Evolutionary conservation across 2,329 filamentous ascomycete species (phyloP), one percentile per base, ranked within the genome.

Genomic region (Botryotinia narcissicola): DNA sequence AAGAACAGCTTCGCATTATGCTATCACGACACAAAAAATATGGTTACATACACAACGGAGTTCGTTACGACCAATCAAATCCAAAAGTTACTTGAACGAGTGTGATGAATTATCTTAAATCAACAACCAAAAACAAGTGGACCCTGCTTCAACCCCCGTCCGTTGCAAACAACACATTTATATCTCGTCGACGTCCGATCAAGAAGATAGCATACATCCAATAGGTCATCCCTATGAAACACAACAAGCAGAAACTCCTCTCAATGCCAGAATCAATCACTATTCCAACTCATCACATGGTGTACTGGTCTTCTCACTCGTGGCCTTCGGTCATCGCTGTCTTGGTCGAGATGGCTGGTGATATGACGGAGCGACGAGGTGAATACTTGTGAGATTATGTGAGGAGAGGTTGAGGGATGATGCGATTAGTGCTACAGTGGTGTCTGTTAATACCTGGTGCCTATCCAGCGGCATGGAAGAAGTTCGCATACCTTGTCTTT

Each of bases 301-400:
- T 68, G 25, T 68, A 25, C 35, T 32, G 40, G 35, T 57, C n/a
- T 1, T 32, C n/a, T 68, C 35, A 35, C 35, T 54, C 25, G 18
- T 42, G 48, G 18, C 57, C 35, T 32, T 42, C 48, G 35, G 35
- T 68, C n/a, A 68, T 32, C 9, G 35, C 10, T 68, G 66, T 68
- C 66, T 68, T 68, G 1, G 66, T 68, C 48, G 66, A 68, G 48
- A 68, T 68, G n/a, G 66, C 66, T 68, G 35, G 29, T 29, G 25
- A 42, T 57, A n/a, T 10, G 46, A 57, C 6, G 35, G 25, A 42
- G 18, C 29, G 18, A 32, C 37, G 18, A 44, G 2, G 48, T 22
- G 35, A n/a, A 57, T 42, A 22, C n/a, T 42, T 32, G 20, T 29
- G 66, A n/a, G 10, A 7, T 29, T 12, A 32, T 57, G 48, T 68